Evolutionary conservation across 192 early-diverging fungal species (phyloP).

Genomic region (Coemansia guatemalensis): DNA sequence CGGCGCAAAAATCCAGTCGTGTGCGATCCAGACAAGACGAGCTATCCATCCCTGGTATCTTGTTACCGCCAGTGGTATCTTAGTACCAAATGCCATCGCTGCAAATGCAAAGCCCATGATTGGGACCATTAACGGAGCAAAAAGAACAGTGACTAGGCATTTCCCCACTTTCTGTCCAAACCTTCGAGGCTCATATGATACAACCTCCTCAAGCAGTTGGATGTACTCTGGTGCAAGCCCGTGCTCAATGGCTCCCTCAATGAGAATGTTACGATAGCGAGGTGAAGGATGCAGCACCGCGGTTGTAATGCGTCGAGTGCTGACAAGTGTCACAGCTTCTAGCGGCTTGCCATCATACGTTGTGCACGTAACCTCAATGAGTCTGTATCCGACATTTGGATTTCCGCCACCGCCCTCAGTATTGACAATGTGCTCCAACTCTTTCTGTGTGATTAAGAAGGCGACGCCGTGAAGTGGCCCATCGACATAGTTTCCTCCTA

Average conservation of each 20-base stretch:
- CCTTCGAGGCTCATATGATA: conserved; percentile 24
- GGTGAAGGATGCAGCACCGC: conserved; percentile 32
- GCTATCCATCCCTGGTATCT: conserved; percentile 22
- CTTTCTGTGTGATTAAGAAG: conserved; percentile 35
- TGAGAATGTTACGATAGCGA: conserved; percentile 38
- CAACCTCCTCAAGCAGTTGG: conserved; percentile 20
- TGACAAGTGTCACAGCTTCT: conserved; percentile 28
- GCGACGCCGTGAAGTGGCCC: conserved; percentile 45
- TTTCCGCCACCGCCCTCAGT: conserved; percentile 50
- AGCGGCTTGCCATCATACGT: conserved; percentile 29
- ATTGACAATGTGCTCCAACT: conserved; percentile 44
- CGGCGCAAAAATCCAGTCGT: conserved; percentile 32
- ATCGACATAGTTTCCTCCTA: conserved; percentile 21
- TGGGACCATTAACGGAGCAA: conserved; percentile 24
- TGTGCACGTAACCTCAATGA: conserved; percentile 28
- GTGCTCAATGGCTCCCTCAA: conserved; percentile 45
- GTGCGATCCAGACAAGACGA: conserved; percentile 26
- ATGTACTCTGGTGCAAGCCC: conserved; percentile 36
- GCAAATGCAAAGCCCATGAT: conserved; percentile 6
- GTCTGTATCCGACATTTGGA: conserved; percentile 46
- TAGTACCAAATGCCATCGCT: conserved; percentile 25
- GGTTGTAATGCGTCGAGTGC: neutral
- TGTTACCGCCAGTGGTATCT: conserved; percentile 23
- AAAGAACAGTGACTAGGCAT: conserved; percentile 13
- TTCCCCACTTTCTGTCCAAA: conserved; percentile 38